These are phyloP conservation scores for Alternaria panax DNA, from an alignment of 2,329 filamentous ascomycete genomes.

Conservation along the genomic window DNA sequence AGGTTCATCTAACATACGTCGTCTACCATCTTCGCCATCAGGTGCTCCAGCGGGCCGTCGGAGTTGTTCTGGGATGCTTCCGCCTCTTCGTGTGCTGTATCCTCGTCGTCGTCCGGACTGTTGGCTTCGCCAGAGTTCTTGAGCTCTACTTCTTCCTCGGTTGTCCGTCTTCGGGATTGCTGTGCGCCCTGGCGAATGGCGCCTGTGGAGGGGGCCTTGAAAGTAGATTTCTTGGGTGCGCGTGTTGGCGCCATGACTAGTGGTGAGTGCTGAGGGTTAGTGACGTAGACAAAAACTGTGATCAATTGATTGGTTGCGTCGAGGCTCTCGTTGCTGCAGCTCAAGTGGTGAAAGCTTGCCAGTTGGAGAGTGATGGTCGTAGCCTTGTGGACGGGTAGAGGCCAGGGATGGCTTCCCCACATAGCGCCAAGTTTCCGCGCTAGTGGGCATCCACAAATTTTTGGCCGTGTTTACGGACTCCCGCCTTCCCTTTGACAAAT, in stretches of 20 bases:
- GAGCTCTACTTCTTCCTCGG: conserved; percentile 15
- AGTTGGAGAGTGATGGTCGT: neutral
- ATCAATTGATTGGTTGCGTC: conserved; percentile 3
- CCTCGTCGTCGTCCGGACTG: conserved; percentile 7
- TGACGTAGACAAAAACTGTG: neutral
- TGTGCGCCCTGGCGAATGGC: conserved; percentile 17
- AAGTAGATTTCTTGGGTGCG: conserved; percentile 19
- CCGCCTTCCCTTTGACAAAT: conserved; percentile 17
- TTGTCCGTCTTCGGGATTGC: conserved; percentile 11
- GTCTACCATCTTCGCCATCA: conserved; percentile 32
- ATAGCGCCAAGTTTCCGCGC: conserved; percentile 41
- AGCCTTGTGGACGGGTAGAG: neutral
- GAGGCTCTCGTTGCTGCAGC: neutral
- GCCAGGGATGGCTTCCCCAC: conserved; percentile 20
- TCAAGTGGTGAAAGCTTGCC: neutral
- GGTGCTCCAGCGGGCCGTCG: conserved; percentile 16
- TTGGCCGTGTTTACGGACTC: conserved; percentile 25
- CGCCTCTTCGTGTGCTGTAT: conserved; percentile 7
- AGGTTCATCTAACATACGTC: conserved; percentile 27
- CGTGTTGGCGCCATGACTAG: conserved; percentile 25
- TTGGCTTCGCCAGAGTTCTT: conserved; percentile 8
- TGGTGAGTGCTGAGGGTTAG: conserved; percentile 26
- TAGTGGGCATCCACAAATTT: conserved; percentile 42
- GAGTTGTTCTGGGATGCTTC: conserved; percentile 15
- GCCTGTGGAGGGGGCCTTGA: conserved; percentile 3